A percentile compares a stretch with the other conserved stretches of the same genome.
phyloP scores from a whole-genome alignment of 352 stramenopile species.

The Phytophthora cryptogea region DNA sequence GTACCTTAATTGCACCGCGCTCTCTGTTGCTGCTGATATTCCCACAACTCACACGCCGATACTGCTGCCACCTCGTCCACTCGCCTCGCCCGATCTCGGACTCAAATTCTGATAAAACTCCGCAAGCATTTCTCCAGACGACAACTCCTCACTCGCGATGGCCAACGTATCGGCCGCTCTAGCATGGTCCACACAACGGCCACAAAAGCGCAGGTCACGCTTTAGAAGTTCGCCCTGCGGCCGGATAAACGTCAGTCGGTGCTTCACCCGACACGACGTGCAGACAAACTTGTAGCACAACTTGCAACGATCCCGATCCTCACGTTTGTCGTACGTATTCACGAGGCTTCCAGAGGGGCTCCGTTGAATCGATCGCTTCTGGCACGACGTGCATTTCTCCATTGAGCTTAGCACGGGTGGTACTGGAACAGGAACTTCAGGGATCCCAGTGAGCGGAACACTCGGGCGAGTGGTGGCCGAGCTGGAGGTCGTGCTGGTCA shows the following conservation, averaged over 20 bases:
- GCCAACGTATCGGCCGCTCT: constrained; percentile 24
- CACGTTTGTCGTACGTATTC: constrained; percentile 24
- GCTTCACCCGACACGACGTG: constrained; percentile 34
- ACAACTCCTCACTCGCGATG: constrained; percentile 34
- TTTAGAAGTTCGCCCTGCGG: constrained; percentile 24
- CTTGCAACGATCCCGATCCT: constrained; percentile 28
- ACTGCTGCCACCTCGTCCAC: constrained; percentile 6
- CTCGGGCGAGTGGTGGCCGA: constrained; percentile 29
- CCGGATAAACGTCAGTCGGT: constrained; percentile 33
- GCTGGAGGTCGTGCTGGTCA: constrained; percentile 28
- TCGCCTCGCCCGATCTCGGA: constrained; percentile 11
- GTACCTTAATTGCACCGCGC: constrained; percentile 8
- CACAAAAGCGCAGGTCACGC: constrained; percentile 33
- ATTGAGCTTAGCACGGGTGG: not conserved
- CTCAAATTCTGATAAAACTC: constrained; percentile 33
- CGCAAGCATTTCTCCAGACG: constrained; percentile 10
- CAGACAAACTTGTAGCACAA: constrained; percentile 41
- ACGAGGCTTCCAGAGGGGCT: constrained; percentile 10
- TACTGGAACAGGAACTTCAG: not conserved
- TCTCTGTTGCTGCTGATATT: not conserved
- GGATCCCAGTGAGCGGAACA: constrained; percentile 5
- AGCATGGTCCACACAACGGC: constrained; percentile 26
- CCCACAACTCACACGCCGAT: constrained; percentile 24
- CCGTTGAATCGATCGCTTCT: constrained; percentile 25
- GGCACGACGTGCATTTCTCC: constrained; percentile 38